Percentiles rank a stretch among this genome's conserved stretches.
Evolutionary conservation across 768 basidiomycete genomes (phyloP).

Genomic region (Saitozyma sp.): DNA sequence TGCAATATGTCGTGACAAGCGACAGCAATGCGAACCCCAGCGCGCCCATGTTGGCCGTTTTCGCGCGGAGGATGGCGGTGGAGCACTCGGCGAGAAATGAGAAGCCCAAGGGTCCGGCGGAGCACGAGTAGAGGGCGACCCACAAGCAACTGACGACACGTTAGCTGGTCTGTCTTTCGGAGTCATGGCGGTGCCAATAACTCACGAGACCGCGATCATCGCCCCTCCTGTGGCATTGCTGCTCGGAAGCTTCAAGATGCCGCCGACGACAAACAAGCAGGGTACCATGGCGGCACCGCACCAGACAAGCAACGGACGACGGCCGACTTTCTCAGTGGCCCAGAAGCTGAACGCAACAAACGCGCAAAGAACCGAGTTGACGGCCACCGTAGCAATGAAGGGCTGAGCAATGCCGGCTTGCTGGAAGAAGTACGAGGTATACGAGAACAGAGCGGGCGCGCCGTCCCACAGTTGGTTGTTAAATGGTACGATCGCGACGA

Average conservation of each 20-base stretch:
- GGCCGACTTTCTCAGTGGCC: conserved; percentile 10
- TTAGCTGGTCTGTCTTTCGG: no score
- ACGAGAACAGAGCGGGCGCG: conserved; percentile 5
- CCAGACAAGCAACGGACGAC: conserved; percentile 1
- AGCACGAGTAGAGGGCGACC: conserved; percentile 7
- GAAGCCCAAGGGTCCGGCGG: conserved; percentile 19
- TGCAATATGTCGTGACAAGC: conserved; percentile 9
- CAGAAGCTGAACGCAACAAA: neutral
- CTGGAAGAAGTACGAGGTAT: conserved; percentile 26
- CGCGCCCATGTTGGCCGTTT: conserved; percentile 15
- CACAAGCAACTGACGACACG: conserved; percentile 1
- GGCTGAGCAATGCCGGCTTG: conserved; percentile 21
- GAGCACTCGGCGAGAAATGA: conserved; percentile 14
- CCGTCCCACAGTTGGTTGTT: conserved; percentile 4
- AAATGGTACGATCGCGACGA: conserved; percentile 1
- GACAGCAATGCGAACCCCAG: neutral
- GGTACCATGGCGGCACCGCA: conserved; percentile 1
- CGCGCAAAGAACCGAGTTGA: conserved; percentile 3
- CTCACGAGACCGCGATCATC: conserved; percentile 8
- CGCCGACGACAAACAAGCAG: conserved; percentile 5
- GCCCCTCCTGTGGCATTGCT: neutral
- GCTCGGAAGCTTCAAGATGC: neutral
- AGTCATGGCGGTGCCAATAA: no score
- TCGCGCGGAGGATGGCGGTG: conserved; percentile 18
- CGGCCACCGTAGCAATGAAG: conserved; percentile 15